phyloP scores from a whole-genome alignment of 2,329 filamentous ascomycete species.

The Tolypocladium inflatum region DNA sequence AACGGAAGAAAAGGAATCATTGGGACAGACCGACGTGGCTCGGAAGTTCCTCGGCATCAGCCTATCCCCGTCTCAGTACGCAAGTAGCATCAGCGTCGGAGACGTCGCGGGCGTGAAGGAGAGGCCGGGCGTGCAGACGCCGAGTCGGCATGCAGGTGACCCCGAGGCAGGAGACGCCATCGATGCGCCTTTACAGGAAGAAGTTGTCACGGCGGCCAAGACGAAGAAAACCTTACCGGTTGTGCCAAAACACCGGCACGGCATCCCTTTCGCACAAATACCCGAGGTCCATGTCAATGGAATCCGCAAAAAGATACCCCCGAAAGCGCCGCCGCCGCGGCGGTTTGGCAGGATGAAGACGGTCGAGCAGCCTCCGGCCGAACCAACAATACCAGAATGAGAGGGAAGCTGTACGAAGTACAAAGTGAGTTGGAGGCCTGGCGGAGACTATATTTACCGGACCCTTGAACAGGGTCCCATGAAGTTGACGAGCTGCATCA shows the following conservation, averaged over 20 bases:
- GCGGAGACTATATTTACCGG: background rate
- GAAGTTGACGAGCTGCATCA: background rate
- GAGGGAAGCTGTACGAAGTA: background rate
- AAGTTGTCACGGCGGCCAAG: slow-evolving; percentile 15
- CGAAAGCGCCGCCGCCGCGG: slow-evolving; percentile 36
- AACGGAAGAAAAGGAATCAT: slow-evolving; percentile 20
- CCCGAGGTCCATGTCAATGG: slow-evolving; percentile 19
- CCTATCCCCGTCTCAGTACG: slow-evolving; percentile 53
- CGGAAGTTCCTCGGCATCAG: slow-evolving; percentile 61
- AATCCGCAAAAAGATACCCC: slow-evolving; percentile 29
- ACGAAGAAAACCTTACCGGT: slow-evolving; percentile 41
- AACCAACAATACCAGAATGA: slow-evolving; percentile 12
- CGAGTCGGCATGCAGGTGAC: slow-evolving; percentile 46
- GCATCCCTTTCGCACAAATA: slow-evolving; percentile 31
- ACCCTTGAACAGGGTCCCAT: background rate
- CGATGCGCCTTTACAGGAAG: slow-evolving; percentile 7
- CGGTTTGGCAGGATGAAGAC: slow-evolving; percentile 31
- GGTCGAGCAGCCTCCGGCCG: slow-evolving; percentile 19
- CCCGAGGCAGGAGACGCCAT: slow-evolving; percentile 13
- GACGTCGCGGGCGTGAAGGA: slow-evolving; percentile 74
- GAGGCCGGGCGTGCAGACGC: slow-evolving; percentile 74
- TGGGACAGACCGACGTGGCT: slow-evolving; percentile 37
- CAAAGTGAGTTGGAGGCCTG: background rate
- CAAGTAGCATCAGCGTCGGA: slow-evolving; percentile 65
- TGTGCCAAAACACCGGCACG: slow-evolving; percentile 48